Evolutionary conservation across 169 alveolate genomes (phyloP).

Genomic region (Theileria orientalis): DNA sequence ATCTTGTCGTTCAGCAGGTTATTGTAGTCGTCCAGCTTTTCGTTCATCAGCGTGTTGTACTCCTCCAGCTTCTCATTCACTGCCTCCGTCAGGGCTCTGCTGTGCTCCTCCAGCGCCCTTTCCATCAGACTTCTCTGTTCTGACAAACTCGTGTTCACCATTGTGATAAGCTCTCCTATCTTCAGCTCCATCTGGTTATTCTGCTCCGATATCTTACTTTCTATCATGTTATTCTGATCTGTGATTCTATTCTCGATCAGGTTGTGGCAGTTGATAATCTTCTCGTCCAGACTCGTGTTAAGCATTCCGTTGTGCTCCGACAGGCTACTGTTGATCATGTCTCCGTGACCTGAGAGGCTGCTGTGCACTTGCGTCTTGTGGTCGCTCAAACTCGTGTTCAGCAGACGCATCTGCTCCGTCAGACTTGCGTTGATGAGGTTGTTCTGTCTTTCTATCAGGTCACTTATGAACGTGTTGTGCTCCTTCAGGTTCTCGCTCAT

Average conservation of each 20-base stretch:
- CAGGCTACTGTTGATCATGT: background rate
- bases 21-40: background rate
- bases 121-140: background rate
- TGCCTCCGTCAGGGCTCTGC: too few species aligned
- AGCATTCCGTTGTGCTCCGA: background rate
- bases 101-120: background rate
- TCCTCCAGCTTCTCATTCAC: background rate
- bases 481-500: background rate
- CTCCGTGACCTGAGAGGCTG: too few species aligned
- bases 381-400: slow-evolving; percentile 29
- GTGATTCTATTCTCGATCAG: background rate
- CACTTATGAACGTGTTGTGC: background rate
- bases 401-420: background rate
- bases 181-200: too few species aligned
- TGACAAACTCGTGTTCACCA: background rate
- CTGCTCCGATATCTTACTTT: background rate
- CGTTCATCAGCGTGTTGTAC: background rate
- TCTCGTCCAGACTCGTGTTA: background rate
- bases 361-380: slow-evolving; percentile 24
- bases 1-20: slow-evolving; percentile 21
- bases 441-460: background rate
- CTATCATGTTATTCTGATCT: slow-evolving; percentile 7
- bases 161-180: too few species aligned
- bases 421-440: background rate
- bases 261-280: slow-evolving; percentile 8